Conservation (phyloP, 2,329 filamentous ascomycete genomes). For the Colletotrichum eremochloae region DNA sequence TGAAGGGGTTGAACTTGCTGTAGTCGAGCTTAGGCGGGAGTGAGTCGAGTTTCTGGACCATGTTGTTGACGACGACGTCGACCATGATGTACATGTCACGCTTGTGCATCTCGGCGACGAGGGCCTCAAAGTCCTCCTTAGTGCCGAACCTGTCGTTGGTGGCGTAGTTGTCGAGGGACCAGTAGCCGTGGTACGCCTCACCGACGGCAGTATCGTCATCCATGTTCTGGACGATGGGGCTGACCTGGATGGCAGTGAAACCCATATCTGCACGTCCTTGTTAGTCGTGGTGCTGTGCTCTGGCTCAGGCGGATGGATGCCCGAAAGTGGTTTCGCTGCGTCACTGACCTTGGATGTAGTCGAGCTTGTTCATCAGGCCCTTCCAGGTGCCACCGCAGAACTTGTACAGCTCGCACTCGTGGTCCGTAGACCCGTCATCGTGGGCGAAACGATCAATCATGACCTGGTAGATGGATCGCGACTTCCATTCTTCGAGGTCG, state of each 20-base stretch:
- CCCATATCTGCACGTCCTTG: conserved; percentile 33
- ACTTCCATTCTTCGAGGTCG: conserved; percentile 38
- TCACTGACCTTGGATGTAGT: conserved; percentile 61
- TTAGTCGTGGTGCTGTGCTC: conserved; percentile 5
- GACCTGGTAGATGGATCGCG: conserved; percentile 60
- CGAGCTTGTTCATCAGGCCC: conserved; percentile 62
- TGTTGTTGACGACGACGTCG: conserved; percentile 67
- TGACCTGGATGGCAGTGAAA: conserved; percentile 66
- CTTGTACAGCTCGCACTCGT: conserved; percentile 53
- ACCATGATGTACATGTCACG: conserved; percentile 70
- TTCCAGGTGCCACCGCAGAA: conserved; percentile 66
- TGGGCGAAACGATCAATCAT: conserved; percentile 59
- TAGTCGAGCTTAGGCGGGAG: conserved; percentile 61
- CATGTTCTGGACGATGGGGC: conserved; percentile 64
- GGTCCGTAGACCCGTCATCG: conserved; percentile 58
- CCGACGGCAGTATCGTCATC: conserved; percentile 39
- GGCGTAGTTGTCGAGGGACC: conserved; percentile 54
- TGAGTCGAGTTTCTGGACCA: conserved; percentile 50
- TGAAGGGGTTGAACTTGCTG: conserved; percentile 52
- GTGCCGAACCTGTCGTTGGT: conserved; percentile 65
- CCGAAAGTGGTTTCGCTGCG: neutral
- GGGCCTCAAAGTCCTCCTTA: conserved; percentile 60
- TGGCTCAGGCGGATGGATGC: neutral
- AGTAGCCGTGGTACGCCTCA: conserved; percentile 57
- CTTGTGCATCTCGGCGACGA: conserved; percentile 62